These are phyloP conservation scores for Chloranthus sessilifolius DNA, from an alignment of 164 flowering plant species.

Conservation along the genomic window DNA sequence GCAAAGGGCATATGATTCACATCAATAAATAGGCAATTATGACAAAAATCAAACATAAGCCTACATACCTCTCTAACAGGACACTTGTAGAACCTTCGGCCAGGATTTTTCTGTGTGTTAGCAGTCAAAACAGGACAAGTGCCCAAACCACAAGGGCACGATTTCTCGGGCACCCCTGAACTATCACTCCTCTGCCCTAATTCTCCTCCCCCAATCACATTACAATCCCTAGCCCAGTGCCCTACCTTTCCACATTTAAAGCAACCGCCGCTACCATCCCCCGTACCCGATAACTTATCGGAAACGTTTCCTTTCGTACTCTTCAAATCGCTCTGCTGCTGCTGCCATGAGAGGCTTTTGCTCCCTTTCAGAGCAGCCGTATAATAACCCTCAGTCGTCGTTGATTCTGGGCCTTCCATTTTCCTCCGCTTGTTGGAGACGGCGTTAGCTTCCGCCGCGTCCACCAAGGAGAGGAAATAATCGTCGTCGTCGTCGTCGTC, in stretches of 20 bases:
- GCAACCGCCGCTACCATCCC: slow-evolving; percentile 17
- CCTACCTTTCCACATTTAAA: slow-evolving; percentile 40
- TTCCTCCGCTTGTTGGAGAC: slow-evolving; percentile 30
- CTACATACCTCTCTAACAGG: slow-evolving; percentile 30
- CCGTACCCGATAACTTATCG: not conserved
- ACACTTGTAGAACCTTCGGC: slow-evolving; percentile 39
- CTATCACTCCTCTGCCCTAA: slow-evolving; percentile 2
- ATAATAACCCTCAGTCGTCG: slow-evolving; percentile 25
- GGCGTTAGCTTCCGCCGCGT: slow-evolving; percentile 30
- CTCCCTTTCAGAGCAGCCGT: slow-evolving; percentile 35
- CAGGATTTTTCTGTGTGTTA: slow-evolving; percentile 37
- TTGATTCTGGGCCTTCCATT: not conserved
- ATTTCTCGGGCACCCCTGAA: slow-evolving; percentile 23
- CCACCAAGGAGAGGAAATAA: slow-evolving; percentile 26
- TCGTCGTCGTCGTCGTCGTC: too few species aligned
- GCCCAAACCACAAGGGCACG: slow-evolving; percentile 35
- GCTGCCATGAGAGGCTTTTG: slow-evolving; percentile 18
- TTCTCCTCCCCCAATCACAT: slow-evolving; percentile 1
- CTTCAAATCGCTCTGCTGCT: slow-evolving; percentile 8
- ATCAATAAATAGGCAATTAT: too few species aligned
- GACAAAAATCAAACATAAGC: not conserved
- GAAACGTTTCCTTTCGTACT: not conserved
- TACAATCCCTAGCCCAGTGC: slow-evolving; percentile 45
- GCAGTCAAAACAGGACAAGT: slow-evolving; percentile 33
- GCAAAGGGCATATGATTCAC: too few species aligned